phyloP scores from a whole-genome alignment of 345 rosid genomes.

The Sonneratia alba region DNA sequence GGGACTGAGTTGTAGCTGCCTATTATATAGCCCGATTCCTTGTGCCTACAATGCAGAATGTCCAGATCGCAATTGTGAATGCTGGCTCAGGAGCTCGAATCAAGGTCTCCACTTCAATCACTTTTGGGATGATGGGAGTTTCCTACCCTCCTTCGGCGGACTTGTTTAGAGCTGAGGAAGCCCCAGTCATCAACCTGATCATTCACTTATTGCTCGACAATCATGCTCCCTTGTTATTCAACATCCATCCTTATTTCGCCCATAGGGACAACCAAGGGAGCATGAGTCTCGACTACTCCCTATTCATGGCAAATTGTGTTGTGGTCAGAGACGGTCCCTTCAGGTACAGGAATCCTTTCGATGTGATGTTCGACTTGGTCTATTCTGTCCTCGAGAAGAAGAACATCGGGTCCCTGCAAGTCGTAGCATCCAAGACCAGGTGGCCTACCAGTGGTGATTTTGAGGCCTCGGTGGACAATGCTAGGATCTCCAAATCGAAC shows the following conservation, averaged over 20 bases:
- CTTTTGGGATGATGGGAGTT: slow-evolving; percentile 3
- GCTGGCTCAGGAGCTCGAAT: slow-evolving; percentile 28
- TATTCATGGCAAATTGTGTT: slow-evolving; percentile 18
- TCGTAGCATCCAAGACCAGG: slow-evolving; percentile 53
- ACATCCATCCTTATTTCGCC: slow-evolving; percentile 37
- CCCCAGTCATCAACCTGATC: slow-evolving; percentile 21
- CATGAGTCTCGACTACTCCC: slow-evolving; percentile 29
- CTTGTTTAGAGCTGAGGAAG: slow-evolving; percentile 9
- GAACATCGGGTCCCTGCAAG: slow-evolving; percentile 30
- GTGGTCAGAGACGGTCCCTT: slow-evolving; percentile 12
- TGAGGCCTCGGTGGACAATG: slow-evolving; percentile 33
- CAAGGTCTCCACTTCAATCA: slow-evolving; percentile 34
- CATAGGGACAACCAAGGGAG: slow-evolving; percentile 6
- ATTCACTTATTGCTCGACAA: slow-evolving; percentile 28
- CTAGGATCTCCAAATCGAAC: slow-evolving; percentile 41
- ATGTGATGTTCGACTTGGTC: slow-evolving; percentile 38
- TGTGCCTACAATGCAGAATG: slow-evolving; percentile 39
- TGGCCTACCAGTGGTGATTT: slow-evolving; percentile 52
- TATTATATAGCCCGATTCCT: slow-evolving; percentile 16
- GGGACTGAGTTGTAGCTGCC: slow-evolving; percentile 47
- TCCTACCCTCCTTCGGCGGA: slow-evolving; percentile 23
- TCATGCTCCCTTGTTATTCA: slow-evolving; percentile 32
- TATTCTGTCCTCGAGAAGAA: slow-evolving; percentile 48
- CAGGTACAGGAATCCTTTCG: slow-evolving; percentile 41
- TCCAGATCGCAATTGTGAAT: slow-evolving; percentile 19